Base-by-base conservation (phyloP, 176 grass and related monocot genomes). In the Cymbopogon citratus region DNA sequence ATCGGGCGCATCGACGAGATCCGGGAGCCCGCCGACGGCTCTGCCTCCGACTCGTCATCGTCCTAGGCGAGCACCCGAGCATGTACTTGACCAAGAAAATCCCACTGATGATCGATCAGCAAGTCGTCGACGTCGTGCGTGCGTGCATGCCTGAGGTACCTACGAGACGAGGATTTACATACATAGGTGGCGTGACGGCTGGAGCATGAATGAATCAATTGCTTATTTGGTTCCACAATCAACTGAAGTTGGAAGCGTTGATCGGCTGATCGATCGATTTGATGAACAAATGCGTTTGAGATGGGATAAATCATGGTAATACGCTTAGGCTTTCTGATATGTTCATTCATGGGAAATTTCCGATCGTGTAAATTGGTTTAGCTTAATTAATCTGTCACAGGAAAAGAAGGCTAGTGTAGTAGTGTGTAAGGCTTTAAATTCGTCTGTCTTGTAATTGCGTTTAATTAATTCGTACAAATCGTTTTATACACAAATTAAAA, bases 1-100 rank as follows among this genome's bases (percentile, higher is more conserved):
- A 75, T 95, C 60, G 85, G 82, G 44, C 88, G 78, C 63, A 95
- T 99, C 49, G 96, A 95, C 77, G 91, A 91, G 70, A 75, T 93
- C 59, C 81, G 67, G 16, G 84, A 79, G 24, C 88, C 79, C 6
- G 88, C 79, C 6, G 88, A 86, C 10, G 38, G 61, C 36, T 3
- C 13, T 33, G 72, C 2, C 62, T 29, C 2, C 36, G 78, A 43
- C 0, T 57, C 48, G 49, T 61, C 61, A 27, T 15, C 77, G 61
- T 57, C 69, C 48, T 67, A 59, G 59, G 39, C 31, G 31, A 59
- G 25, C 49, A 67, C 40, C 12, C 6, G 35, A 4, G 49, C 28
- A 19, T 57, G 57, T 40, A 51, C 36, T 29, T 39, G 28, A 62
- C 15, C 46, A 35, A 33, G 31, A 33, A 33, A 33, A 27, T 62